Conservation (phyloP, 2,329 filamentous ascomycete species). For the Huntiella savannae region DNA sequence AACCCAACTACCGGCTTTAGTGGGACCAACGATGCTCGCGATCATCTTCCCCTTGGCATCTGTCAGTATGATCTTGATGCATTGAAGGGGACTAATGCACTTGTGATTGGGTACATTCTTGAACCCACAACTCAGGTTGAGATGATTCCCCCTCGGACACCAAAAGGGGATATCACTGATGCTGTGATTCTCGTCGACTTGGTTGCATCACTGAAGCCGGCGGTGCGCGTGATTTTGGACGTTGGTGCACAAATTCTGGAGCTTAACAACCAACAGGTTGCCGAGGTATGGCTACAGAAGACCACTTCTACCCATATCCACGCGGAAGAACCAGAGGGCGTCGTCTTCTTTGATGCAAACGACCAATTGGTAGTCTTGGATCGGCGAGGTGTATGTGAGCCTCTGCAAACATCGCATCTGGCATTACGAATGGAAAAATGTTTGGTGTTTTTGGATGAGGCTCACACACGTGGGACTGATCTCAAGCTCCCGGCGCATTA, state of each 20-base stretch:
- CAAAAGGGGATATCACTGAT: slow-evolving; percentile 14
- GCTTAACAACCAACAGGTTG: slow-evolving; percentile 35
- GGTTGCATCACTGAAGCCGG: slow-evolving; percentile 21
- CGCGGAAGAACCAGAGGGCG: slow-evolving; percentile 13
- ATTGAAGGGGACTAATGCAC: slow-evolving; percentile 46
- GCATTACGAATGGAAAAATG: slow-evolving; percentile 35
- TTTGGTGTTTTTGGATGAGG: slow-evolving; percentile 50
- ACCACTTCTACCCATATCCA: background rate
- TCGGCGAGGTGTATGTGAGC: slow-evolving; percentile 24
- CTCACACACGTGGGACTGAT: slow-evolving; percentile 52
- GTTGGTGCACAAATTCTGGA: slow-evolving; percentile 54
- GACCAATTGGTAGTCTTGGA: slow-evolving; percentile 37
- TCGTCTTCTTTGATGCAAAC: slow-evolving; percentile 37
- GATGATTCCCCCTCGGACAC: slow-evolving; percentile 14
- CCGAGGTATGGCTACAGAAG: slow-evolving; percentile 30
- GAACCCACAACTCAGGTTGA: slow-evolving; percentile 28
- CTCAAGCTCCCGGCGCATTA: slow-evolving; percentile 38
- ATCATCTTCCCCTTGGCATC: slow-evolving; percentile 37
- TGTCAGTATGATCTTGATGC: slow-evolving; percentile 32
- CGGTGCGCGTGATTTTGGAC: slow-evolving; percentile 44
- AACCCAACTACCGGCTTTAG: slow-evolving; percentile 46
- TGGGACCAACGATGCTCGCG: slow-evolving; percentile 45
- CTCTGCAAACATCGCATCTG: slow-evolving; percentile 40
- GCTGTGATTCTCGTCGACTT: slow-evolving; percentile 26
- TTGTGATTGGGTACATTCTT: slow-evolving; percentile 42